phyloP scores from a whole-genome alignment of 768 basidiomycete species.

The Boletus vermiculosoides region DNA sequence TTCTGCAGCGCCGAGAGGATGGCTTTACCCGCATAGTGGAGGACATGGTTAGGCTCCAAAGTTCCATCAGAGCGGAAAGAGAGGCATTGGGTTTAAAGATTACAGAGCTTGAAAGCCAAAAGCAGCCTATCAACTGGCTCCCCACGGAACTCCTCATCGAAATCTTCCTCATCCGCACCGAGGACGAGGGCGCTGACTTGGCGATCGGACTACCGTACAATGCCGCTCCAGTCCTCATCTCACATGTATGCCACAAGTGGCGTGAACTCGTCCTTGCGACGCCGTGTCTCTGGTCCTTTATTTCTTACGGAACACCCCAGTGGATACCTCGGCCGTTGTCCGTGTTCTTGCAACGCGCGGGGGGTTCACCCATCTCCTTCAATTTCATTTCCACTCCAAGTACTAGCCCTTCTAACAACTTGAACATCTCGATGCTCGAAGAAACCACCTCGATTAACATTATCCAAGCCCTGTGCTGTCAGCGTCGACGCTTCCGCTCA shows the following conservation, averaged over 20 bases:
- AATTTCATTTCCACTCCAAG: constrained; percentile 29
- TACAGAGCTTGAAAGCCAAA: constrained; percentile 38
- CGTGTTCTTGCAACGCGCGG: constrained; percentile 39
- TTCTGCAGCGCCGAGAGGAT: constrained; percentile 37
- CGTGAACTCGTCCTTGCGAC: constrained; percentile 43
- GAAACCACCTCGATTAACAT: constrained; percentile 24
- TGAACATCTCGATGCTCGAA: constrained; percentile 19
- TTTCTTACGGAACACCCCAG: constrained; percentile 29
- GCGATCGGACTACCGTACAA: constrained; percentile 27
- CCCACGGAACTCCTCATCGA: constrained; percentile 47
- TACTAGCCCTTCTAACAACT: constrained; percentile 3
- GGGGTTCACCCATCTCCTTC: constrained; percentile 35
- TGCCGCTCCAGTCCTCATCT: constrained; percentile 40
- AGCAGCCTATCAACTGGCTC: constrained; percentile 49
- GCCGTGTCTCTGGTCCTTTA: constrained; percentile 45
- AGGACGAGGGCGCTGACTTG: constrained; percentile 27
- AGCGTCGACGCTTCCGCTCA: constrained; percentile 32
- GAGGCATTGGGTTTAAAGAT: constrained; percentile 30
- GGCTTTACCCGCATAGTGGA: constrained; percentile 42
- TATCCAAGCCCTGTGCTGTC: constrained; percentile 21
- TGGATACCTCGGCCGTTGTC: constrained; percentile 26
- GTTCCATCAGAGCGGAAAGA: constrained; percentile 36
- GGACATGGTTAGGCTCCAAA: constrained; percentile 40
- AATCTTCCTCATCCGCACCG: constrained; percentile 38
- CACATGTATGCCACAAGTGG: constrained; percentile 53